phyloP scores from a whole-genome alignment of 1,139 yeast genomes.

The Taiozyma sp. region DNA sequence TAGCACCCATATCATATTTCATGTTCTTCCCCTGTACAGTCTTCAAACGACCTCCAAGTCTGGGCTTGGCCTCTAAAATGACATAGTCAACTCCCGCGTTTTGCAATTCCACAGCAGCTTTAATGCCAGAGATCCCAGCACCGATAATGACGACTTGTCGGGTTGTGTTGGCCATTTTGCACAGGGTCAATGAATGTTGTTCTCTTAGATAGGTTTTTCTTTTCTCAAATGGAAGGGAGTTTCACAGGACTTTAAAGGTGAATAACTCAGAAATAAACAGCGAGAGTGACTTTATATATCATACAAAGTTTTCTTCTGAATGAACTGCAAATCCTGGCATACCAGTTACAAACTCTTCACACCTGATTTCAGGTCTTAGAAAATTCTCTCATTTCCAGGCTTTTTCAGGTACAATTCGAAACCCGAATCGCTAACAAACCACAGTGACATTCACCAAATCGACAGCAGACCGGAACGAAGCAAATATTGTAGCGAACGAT shows the following conservation, averaged over 20 bases:
- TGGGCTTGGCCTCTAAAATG: slow-evolving; percentile 51
- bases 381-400: background rate
- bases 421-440: background rate
- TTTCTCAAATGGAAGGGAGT: background rate
- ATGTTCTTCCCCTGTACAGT: slow-evolving; percentile 32
- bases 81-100: slow-evolving; percentile 39
- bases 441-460: background rate
- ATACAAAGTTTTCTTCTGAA: too few relatives aligned
- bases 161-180: background rate
- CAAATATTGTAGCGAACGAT: background rate
- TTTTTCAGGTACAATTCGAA: background rate
- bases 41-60: slow-evolving; percentile 58
- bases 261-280: background rate
- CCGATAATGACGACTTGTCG: slow-evolving; percentile 53
- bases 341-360: background rate
- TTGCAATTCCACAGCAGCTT: slow-evolving; percentile 63
- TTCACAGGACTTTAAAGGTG: background rate
- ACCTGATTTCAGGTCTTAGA: background rate
- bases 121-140: slow-evolving; percentile 80
- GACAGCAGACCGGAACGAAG: background rate
- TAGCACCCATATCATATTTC: slow-evolving; percentile 74
- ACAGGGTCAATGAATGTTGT: background rate
- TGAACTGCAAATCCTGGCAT: background rate
- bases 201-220: background rate
- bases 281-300: too few relatives aligned